Evolutionary conservation across 2,329 filamentous ascomycete genomes (phyloP).

Genomic region (Ascochyta clinopodiicola): DNA sequence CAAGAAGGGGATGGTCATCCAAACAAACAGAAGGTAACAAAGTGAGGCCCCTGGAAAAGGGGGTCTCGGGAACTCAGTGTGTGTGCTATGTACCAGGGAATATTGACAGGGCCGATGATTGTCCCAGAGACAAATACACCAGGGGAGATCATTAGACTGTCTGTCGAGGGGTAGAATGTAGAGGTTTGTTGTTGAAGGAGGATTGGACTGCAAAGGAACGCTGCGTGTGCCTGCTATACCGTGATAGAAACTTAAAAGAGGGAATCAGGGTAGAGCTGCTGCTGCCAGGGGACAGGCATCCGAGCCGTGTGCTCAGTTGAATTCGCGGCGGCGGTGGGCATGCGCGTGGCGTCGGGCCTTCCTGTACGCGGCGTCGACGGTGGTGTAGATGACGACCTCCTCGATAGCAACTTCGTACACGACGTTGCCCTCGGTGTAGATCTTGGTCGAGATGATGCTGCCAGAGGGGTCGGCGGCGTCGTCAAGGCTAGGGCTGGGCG

Average conservation of each 20-base stretch:
- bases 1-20: too few species aligned
- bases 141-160: background rate
- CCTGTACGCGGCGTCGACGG: constrained; percentile 37
- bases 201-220: background rate
- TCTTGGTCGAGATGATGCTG: constrained; percentile 49
- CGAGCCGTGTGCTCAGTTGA: background rate
- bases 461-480: constrained; percentile 12
- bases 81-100: constrained; percentile 7
- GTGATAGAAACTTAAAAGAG: background rate
- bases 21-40: too few species aligned
- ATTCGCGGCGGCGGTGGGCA: constrained; percentile 24
- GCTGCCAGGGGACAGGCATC: background rate
- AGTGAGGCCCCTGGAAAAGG: too few species aligned
- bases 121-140: constrained; percentile 4
- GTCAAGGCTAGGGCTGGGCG: constrained; percentile 27
- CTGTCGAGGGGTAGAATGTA: background rate
- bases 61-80: too few species aligned
- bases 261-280: background rate
- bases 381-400: constrained; percentile 53
- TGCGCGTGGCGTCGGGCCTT: constrained; percentile 37
- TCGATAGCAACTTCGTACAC: constrained; percentile 55
- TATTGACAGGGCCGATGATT: background rate
- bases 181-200: background rate
- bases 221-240: constrained; percentile 3
- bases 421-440: constrained; percentile 51